Conservation (phyloP, 2,329 filamentous ascomycete species). For the Alternaria brassicicola region DNA sequence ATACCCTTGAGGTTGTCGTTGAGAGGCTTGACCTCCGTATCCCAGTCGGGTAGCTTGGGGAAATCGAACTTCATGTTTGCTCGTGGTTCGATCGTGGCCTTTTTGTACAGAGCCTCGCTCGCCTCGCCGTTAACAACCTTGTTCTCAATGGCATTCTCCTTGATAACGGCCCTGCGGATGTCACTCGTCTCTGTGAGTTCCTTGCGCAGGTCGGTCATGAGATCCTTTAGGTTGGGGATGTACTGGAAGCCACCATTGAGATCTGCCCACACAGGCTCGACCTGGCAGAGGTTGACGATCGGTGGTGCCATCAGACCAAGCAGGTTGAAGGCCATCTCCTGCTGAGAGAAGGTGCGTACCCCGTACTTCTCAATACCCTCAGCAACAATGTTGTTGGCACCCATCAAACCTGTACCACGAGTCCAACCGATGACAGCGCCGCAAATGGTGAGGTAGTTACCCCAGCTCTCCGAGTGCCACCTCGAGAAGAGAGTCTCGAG, state of each 20-base stretch:
- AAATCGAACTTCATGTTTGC: constrained; percentile 99
- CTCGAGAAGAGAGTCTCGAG: constrained; percentile 98
- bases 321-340: constrained; percentile 99
- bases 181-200: constrained; percentile 95
- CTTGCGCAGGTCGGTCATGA: constrained; percentile 92
- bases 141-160: constrained; percentile 95
- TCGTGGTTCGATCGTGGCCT: constrained; percentile 88
- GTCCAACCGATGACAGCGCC: constrained; percentile 99
- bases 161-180: constrained; percentile 88
- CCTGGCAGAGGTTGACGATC: constrained; percentile 94
- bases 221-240: constrained; percentile 90
- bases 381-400: constrained; percentile 95
- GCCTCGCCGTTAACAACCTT: constrained; percentile 95
- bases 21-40: constrained; percentile 85
- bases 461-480: constrained; percentile 98
- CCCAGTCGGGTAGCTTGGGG: constrained; percentile 88
- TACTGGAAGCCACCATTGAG: constrained; percentile 98
- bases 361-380: constrained; percentile 96
- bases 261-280: constrained; percentile 94
- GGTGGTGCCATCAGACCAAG: constrained; percentile 93
- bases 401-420: constrained; percentile 97
- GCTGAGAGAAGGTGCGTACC: constrained; percentile 97
- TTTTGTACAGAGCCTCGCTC: constrained; percentile 92
- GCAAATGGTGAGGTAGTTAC: constrained; percentile 96
- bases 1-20: constrained; percentile 91